phyloP scores from a whole-genome alignment of 306 rosid genomes.

The Calophaca sinica region DNA sequence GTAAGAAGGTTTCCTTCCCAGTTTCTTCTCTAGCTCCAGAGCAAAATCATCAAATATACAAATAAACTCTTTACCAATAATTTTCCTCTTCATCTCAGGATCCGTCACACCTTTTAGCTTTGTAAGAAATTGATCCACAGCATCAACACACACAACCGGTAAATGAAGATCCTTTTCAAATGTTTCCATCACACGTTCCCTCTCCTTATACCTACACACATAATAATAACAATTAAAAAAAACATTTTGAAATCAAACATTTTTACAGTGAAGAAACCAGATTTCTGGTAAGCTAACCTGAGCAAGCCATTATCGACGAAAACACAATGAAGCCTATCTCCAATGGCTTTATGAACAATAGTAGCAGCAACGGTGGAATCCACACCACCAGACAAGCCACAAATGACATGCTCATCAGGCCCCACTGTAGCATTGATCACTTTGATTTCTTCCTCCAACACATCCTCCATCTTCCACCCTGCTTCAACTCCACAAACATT shows the following conservation, averaged over 20 bases:
- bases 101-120: constrained; percentile 86
- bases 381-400: constrained; percentile 96
- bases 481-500: constrained; percentile 76
- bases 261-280: neutral
- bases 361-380: constrained; percentile 98
- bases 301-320: constrained; percentile 96
- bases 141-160: constrained; percentile 87
- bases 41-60: constrained; percentile 83
- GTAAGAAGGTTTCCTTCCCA: constrained; percentile 71
- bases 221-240: constrained; percentile 24
- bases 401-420: constrained; percentile 76
- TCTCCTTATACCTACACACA: constrained; percentile 81
- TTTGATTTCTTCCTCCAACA: constrained; percentile 83
- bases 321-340: constrained; percentile 91
- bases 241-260: neutral
- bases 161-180: constrained; percentile 90
- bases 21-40: constrained; percentile 65
- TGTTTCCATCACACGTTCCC: constrained; percentile 89
- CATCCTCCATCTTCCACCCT: constrained; percentile 89
- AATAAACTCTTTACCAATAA: constrained; percentile 91
- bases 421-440: constrained; percentile 68
- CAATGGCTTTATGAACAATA: constrained; percentile 93
- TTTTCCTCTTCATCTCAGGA: constrained; percentile 93
- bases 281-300: constrained; percentile 54
- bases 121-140: constrained; percentile 68